Conservation (phyloP, 2,329 filamentous ascomycete species). For the Aspergillus brasiliensis region DNA sequence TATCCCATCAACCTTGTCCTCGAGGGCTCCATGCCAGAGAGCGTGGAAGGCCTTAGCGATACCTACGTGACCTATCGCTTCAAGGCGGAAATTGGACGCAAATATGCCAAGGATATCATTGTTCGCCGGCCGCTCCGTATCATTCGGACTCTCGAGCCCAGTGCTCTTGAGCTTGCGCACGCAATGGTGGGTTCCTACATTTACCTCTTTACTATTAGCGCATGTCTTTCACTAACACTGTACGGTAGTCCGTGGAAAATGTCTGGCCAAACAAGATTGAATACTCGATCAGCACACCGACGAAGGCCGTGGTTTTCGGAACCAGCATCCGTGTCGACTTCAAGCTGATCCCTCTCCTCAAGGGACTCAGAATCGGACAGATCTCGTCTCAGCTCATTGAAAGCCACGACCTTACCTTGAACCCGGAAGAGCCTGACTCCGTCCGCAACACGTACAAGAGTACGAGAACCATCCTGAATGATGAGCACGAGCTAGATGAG, state of each 20-base stretch:
- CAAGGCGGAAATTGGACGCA: constrained; percentile 87
- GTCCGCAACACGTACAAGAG: constrained; percentile 57
- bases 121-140: constrained; percentile 77
- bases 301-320: constrained; percentile 92
- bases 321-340: constrained; percentile 84
- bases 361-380: constrained; percentile 82
- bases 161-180: constrained; percentile 76
- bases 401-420: constrained; percentile 66
- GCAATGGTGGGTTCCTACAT: constrained; percentile 64
- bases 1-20: constrained; percentile 77
- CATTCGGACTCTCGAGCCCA: constrained; percentile 74
- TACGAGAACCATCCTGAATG: constrained; percentile 65
- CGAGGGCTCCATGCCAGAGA: constrained; percentile 73
- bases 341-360: constrained; percentile 82
- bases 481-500: constrained; percentile 70
- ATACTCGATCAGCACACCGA: constrained; percentile 90
- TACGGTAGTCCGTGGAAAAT: constrained; percentile 75
- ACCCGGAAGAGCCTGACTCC: constrained; percentile 49
- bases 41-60: constrained; percentile 83
- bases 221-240: constrained; percentile 17
- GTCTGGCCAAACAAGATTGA: constrained; percentile 98
- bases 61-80: constrained; percentile 88
- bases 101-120: constrained; percentile 83
- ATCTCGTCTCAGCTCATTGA: constrained; percentile 82
- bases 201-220: not conserved